phyloP scores from a whole-genome alignment of 108 stramenopile species.

The Nannochloropsis gaditana region DNA sequence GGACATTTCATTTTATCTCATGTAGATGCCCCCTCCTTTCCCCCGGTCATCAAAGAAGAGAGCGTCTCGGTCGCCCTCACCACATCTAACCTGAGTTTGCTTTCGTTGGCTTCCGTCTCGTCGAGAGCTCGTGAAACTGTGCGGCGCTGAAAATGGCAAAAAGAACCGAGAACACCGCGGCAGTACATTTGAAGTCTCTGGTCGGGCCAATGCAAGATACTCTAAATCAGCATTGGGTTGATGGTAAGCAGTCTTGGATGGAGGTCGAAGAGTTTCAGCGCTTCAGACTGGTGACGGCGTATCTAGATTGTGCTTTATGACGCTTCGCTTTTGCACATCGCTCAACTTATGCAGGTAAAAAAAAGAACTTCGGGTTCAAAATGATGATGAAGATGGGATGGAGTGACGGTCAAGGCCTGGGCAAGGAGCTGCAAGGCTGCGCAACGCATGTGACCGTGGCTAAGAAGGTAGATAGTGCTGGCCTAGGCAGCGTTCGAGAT shows the following conservation, averaged over 20 bases:
- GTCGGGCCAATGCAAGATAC: conserved; percentile 1
- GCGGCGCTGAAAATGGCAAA: no score
- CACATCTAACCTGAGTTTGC: no score
- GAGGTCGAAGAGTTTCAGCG: no score
- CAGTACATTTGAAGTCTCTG: neutral
- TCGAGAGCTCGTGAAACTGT: no score
- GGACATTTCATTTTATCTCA: no score
- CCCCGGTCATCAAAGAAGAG: no score
- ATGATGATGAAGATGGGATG: conserved; percentile 62
- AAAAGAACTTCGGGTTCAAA: conserved; percentile 36
- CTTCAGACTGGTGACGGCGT: no score
- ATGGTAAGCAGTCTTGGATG: neutral
- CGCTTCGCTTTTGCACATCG: neutral
- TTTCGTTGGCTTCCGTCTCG: no score
- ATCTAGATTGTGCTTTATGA: no score
- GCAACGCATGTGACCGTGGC: conserved; percentile 51
- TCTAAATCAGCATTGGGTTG: neutral
- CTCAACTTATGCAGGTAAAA: conserved; percentile 22
- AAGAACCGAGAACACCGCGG: no score
- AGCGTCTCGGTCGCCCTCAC: no score
- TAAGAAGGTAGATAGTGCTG: conserved; percentile 52
- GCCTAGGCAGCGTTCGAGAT: conserved; percentile 49
- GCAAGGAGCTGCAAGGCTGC: conserved; percentile 58
- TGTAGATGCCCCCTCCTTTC: no score
- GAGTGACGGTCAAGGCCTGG: conserved; percentile 60